A percentile compares a stretch with the other conserved stretches of the same genome.
phyloP scores from a whole-genome alignment of 2,329 filamentous ascomycete genomes.

The Ceratocystis alfenasii region DNA sequence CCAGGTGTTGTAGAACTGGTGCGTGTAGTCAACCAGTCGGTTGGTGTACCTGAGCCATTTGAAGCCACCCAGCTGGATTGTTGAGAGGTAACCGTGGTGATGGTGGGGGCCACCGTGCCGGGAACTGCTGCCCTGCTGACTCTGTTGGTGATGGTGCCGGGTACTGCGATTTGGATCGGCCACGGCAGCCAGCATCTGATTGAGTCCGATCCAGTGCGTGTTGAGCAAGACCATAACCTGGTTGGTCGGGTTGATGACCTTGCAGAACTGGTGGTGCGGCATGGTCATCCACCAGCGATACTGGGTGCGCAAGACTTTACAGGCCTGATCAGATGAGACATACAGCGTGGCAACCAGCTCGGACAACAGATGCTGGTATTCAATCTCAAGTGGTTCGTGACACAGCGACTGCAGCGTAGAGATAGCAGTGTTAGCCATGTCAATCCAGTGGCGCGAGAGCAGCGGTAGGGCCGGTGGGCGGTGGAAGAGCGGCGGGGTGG shows the following conservation, averaged over 20 bases:
- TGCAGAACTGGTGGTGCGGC: constrained; percentile 40
- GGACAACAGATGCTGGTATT: constrained; percentile 36
- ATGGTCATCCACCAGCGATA: constrained; percentile 49
- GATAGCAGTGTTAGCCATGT: constrained; percentile 37
- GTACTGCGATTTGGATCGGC: constrained; percentile 28
- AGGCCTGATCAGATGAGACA: constrained; percentile 37
- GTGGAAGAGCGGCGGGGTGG: background rate
- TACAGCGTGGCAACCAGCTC: constrained; percentile 41
- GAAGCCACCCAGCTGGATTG: constrained; percentile 34
- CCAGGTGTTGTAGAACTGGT: constrained; percentile 40
- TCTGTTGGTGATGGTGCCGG: constrained; percentile 6
- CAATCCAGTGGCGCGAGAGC: constrained; percentile 36
- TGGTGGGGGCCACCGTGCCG: background rate
- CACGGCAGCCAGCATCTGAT: constrained; percentile 43
- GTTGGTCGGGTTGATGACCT: constrained; percentile 37
- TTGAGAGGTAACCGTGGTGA: background rate
- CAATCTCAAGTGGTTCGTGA: constrained; percentile 33
- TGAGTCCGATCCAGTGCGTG: constrained; percentile 43
- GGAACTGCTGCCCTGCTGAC: background rate
- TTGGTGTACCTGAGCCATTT: constrained; percentile 44
- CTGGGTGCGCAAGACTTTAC: constrained; percentile 38
- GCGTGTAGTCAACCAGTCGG: constrained; percentile 34
- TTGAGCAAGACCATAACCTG: constrained; percentile 39
- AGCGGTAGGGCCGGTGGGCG: constrained; percentile 30
- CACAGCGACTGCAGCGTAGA: constrained; percentile 35